Conservation (phyloP, 2,329 filamentous ascomycete genomes). For the Colletotrichum caudatum region DNA sequence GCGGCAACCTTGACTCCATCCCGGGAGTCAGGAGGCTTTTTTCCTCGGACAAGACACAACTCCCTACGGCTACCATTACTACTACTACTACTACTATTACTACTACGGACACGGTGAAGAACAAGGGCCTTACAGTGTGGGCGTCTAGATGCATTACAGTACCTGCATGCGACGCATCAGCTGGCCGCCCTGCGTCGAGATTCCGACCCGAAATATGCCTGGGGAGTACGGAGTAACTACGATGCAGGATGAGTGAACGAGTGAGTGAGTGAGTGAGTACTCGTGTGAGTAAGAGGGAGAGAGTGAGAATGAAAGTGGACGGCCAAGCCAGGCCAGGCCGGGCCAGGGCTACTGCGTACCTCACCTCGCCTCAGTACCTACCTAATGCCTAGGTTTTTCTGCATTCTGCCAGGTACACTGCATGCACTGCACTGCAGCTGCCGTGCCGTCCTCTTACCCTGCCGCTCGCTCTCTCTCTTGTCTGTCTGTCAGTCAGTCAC, state of each 20-base stretch:
- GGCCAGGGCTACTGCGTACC: background rate
- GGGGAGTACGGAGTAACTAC: background rate
- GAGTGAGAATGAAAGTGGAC: constrained; percentile 5
- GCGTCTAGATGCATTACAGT: constrained; percentile 34
- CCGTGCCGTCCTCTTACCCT: background rate
- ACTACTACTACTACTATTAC: too few relatives aligned
- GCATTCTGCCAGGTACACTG: constrained; percentile 15
- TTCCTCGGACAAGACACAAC: background rate
- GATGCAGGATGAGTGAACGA: too few relatives aligned
- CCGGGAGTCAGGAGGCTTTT: constrained; percentile 15
- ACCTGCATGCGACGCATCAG: constrained; percentile 42
- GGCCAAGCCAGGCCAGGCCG: background rate
- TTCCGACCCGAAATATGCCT: constrained; percentile 24
- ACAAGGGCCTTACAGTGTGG: constrained; percentile 35
- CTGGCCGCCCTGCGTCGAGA: constrained; percentile 36
- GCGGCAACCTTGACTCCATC: background rate
- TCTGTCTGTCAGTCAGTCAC: too few relatives aligned
- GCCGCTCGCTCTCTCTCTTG: background rate
- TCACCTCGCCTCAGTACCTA: too few relatives aligned
- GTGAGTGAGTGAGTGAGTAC: background rate
- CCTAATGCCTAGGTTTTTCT: background rate
- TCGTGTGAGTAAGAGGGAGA: background rate
- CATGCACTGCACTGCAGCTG: constrained; percentile 1
- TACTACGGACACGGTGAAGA: constrained; percentile 4
- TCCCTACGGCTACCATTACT: too few relatives aligned